Evolutionary conservation across 192 early-diverging fungal species (phyloP).

Genomic region (Dimargaris verticillata): DNA sequence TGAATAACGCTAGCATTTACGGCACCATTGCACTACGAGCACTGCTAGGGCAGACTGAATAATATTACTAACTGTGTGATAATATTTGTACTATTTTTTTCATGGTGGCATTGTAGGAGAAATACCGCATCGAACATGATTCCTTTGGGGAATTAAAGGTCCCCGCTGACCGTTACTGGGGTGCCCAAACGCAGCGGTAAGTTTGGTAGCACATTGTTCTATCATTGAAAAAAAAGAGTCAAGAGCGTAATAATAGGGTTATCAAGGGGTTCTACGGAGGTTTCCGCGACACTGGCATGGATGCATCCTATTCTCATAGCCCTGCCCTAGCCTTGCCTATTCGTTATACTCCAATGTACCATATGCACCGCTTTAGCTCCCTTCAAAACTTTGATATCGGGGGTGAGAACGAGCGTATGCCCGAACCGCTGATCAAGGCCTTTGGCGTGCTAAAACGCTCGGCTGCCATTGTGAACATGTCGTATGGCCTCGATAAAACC

Average conservation of each 20-base stretch:
- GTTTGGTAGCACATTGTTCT: not conserved
- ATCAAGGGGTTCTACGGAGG: too few relatives aligned
- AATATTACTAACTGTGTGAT: not conserved
- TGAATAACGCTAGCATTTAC: not conserved
- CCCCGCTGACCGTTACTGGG: constrained; percentile 91
- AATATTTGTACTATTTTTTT: too few relatives aligned
- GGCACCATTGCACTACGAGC: not conserved
- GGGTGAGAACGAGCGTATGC: constrained; percentile 82
- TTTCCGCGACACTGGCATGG: too few relatives aligned
- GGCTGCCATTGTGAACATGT: constrained; percentile 85
- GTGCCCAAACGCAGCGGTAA: constrained; percentile 88
- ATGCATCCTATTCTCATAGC: too few relatives aligned
- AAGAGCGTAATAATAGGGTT: too few relatives aligned
- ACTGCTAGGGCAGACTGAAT: not conserved
- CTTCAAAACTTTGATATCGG: constrained; percentile 98
- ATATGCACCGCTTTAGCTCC: constrained; percentile 31
- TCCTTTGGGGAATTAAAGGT: constrained; percentile 93
- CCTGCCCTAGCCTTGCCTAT: too few relatives aligned
- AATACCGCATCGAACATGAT: constrained; percentile 61
- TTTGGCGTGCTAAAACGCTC: constrained; percentile 93
- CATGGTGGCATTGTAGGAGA: constrained; percentile 22
- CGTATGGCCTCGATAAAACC: constrained; percentile 63
- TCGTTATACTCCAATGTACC: too few relatives aligned
- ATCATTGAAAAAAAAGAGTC: too few relatives aligned
- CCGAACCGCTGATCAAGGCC: constrained; percentile 83